phyloP scores from a whole-genome alignment of 352 stramenopile genomes.

The Globisporangium abappressorium region DNA sequence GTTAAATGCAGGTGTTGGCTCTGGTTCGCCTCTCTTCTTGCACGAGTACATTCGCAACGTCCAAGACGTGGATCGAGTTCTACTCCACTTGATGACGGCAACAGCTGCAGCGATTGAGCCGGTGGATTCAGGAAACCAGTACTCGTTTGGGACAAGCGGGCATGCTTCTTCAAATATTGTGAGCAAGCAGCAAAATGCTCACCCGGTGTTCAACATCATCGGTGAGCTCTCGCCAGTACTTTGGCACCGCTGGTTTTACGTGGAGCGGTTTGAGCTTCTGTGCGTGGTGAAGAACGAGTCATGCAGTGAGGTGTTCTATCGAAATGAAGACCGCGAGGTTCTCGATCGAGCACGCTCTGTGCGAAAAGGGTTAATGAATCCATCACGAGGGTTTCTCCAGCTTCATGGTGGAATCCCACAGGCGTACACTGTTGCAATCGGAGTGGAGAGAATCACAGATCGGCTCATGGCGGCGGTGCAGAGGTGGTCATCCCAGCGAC shows the following conservation, averaged over 20 bases:
- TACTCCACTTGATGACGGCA: slow-evolving; percentile 83
- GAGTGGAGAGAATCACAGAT: slow-evolving; percentile 56
- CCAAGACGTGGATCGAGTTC: slow-evolving; percentile 81
- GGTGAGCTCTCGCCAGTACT: slow-evolving; percentile 81
- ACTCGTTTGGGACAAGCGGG: slow-evolving; percentile 64
- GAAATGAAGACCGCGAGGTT: slow-evolving; percentile 30
- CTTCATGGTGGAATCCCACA: slow-evolving; percentile 26
- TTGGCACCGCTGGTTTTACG: slow-evolving; percentile 89
- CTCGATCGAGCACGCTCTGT: slow-evolving; percentile 29
- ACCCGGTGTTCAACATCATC: slow-evolving; percentile 89
- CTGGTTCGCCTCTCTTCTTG: slow-evolving; percentile 44
- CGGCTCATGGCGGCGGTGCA: slow-evolving; percentile 51
- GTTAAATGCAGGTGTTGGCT: slow-evolving; percentile 2
- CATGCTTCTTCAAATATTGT: slow-evolving; percentile 26
- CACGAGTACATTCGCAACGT: slow-evolving; percentile 85
- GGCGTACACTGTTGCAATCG: slow-evolving; percentile 39
- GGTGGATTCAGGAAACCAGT: slow-evolving; percentile 45
- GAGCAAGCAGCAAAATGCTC: slow-evolving; percentile 44
- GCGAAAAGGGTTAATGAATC: slow-evolving; percentile 24
- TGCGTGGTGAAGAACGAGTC: slow-evolving; percentile 66
- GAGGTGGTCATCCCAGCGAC: slow-evolving; percentile 76
- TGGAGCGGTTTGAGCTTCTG: slow-evolving; percentile 85
- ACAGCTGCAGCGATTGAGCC: slow-evolving; percentile 45
- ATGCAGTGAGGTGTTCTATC: slow-evolving; percentile 66
- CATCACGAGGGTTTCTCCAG: slow-evolving; percentile 31